Evolutionary conservation across 805 yeast genomes (phyloP), one percentile per base, ranked within the genome.

Genomic region (Zygosaccharomyces bailii): DNA sequence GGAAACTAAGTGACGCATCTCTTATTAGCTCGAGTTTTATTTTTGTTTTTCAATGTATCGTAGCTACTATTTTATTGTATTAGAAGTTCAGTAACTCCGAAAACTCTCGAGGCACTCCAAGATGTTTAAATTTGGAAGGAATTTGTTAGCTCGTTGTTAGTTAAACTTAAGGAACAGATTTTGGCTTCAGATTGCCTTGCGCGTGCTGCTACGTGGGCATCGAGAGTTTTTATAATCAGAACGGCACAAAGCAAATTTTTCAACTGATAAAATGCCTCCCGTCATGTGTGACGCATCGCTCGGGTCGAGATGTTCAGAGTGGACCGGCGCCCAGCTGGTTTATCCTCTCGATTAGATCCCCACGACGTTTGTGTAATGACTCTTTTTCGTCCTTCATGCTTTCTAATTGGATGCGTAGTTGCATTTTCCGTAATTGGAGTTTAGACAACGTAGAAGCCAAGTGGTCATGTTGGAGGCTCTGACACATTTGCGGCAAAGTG

Each of bases 1-100:
- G 20, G 87, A 84, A 17, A 86, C 75, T 60, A 93, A 73, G 64
- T 91, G 97, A 64, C 95, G 73, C 42, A 64, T 58, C 25, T 21
- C 9, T 21, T 21, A 9, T 21, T 21, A 6, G 25, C 9, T 21
- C 25, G 25, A 6, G 25, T 21, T 21, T 21, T 21, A 11, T 33
- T 42, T 35, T 43, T 41, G 42, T 16, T 34, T 21, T 13, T 13
- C 10, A 27, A 37, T 32, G n/a, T 39, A 19, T 7, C 11, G n/a
- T 39, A 10, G 7, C n/a, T 4, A 36, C 14, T 29, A 23, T 27
- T 27, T 11, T 27, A n/a, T 11, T 27, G 14, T 27, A 27, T 27
- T n/a, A n/a, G 7, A 7, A 25, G 7, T 25, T 5, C 25, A 27
- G 14, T n/a, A 27, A 27, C 31, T 27, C 31, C 31, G 31, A 27